These are phyloP conservation scores for Xenoacremonium recifei DNA, from an alignment of 2,329 filamentous ascomycete species.

Conservation along the genomic window DNA sequence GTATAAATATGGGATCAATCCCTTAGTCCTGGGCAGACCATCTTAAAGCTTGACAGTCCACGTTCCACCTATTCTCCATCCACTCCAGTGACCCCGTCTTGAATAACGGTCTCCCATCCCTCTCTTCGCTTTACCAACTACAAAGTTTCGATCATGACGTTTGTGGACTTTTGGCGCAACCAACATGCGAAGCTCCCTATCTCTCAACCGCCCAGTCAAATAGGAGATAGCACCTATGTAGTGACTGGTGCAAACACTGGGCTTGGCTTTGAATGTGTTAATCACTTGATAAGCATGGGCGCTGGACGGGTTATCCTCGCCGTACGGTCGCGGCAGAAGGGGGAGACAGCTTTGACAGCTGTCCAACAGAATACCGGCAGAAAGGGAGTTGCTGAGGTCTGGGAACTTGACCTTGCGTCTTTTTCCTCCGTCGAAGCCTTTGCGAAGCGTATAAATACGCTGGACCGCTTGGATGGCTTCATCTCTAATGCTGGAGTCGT, in stretches of 20 bases:
- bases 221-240: background rate
- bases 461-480: background rate
- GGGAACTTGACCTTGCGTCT: slow-evolving; percentile 10
- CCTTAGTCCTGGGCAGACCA: no score
- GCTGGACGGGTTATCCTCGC: background rate
- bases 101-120: no score
- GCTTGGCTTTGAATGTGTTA: background rate
- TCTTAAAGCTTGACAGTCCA: no score
- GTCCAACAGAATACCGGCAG: slow-evolving; percentile 3
- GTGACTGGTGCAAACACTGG: background rate
- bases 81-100: no score
- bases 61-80: no score
- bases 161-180: background rate
- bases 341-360: background rate
- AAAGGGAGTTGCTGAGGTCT: slow-evolving; percentile 8
- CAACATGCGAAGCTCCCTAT: background rate
- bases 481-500: background rate
- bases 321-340: background rate
- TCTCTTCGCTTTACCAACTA: no score
- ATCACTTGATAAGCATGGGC: background rate
- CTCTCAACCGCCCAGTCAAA: background rate
- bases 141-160: no score
- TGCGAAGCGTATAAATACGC: background rate
- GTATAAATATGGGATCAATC: no score
- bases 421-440: slow-evolving; percentile 5